Evolutionary conservation across 164 flowering plant species (phyloP), one percentile per base, ranked within the genome.

Genomic region (Piper betle): DNA sequence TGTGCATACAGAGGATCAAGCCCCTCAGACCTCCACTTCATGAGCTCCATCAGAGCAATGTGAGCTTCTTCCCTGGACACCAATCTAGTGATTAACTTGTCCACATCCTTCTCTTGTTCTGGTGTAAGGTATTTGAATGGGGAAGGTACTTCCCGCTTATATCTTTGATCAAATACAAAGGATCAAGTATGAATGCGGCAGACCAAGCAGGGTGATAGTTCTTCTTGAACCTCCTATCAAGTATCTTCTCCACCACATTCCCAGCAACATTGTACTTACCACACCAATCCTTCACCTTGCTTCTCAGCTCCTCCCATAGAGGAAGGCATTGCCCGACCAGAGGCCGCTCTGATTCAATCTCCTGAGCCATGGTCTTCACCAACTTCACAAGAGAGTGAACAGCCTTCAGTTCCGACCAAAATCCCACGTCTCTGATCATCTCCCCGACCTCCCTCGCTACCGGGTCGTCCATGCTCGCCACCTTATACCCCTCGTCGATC

Each of bases 121-220:
- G 84, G 71, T 0, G 95, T 81, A 70, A 94, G 70, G 71, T 69
- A 83, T 65, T 91, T 94, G 79, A 94, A 94, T 7, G 99, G 19
- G 99, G 99, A 11, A 94, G 82, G 73, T 86, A 94, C 75, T 87
- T 94, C 53, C 99, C 96, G 64, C 86, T 82, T 17, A 76, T 66
- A 62, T 94, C 99, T 64, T 82, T 76, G 46, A 82, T 73, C 75
- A 94, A 74, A 69, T 94, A 88, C 18, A 91, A 77, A 0, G 99
- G 99, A 62, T 94, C 97, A 6, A 94, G 97, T 58, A 94, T 78
- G 52, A 75, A 90, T 10, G 99, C 96, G 52, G 97, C 97, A 6
- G 99, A 92, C 99, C 99, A 94, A 37, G 99, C 94, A 0, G 99
- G 97, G 62, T 91, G 99, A 58, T 94, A 94, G 53, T 86, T 92